Conservation (phyloP, 805 yeast genomes). For the Candida gorgasii region DNA sequence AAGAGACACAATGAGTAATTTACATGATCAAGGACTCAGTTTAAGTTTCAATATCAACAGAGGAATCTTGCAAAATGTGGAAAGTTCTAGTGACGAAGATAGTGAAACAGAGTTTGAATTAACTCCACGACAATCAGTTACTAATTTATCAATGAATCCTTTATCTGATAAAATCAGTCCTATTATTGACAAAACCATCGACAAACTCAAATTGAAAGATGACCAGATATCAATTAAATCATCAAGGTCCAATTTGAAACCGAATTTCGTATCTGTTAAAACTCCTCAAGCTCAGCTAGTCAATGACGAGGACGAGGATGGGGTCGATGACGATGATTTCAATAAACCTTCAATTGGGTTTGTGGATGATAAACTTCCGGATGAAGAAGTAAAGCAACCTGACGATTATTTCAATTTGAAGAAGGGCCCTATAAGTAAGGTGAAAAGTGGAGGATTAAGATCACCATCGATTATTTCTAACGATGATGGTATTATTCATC, state of each 20-base stretch:
- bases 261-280: slow-evolving; percentile 70
- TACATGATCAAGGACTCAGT: slow-evolving; percentile 68
- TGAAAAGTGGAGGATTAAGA: slow-evolving; percentile 13
- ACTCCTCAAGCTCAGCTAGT: slow-evolving; percentile 67
- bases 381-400: slow-evolving; percentile 15
- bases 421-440: slow-evolving; percentile 10
- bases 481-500: slow-evolving; percentile 36
- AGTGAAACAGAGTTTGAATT: slow-evolving; percentile 7
- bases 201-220: slow-evolving; percentile 13
- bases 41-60: slow-evolving; percentile 73
- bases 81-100: slow-evolving; percentile 25
- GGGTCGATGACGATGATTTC: slow-evolving; percentile 51
- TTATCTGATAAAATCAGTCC: too few species aligned
- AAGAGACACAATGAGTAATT: slow-evolving; percentile 56
- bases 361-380: slow-evolving; percentile 46
- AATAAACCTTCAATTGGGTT: slow-evolving; percentile 61
- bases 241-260: slow-evolving; percentile 44
- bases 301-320: slow-evolving; percentile 63
- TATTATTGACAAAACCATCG: not conserved
- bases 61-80: slow-evolving; percentile 23
- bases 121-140: not conserved
- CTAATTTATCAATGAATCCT: not conserved
- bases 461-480: slow-evolving; percentile 40
- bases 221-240: slow-evolving; percentile 35
- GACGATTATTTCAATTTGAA: slow-evolving; percentile 16